These are phyloP conservation scores for Ramaria sp. DNA, from an alignment of 768 basidiomycete species.

Conservation along the genomic window DNA sequence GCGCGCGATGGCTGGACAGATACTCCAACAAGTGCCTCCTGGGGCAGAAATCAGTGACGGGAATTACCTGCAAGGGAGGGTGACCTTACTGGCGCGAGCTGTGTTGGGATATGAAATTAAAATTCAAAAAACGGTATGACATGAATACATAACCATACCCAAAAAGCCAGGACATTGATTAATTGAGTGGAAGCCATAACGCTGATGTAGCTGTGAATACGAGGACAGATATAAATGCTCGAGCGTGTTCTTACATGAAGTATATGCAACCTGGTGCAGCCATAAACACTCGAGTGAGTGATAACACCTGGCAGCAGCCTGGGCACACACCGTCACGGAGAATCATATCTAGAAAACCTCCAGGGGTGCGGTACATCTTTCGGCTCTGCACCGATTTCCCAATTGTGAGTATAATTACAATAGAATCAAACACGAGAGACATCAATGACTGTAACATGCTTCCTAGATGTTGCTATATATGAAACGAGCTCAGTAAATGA, in stretches of 20 bases:
- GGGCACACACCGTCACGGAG: background rate
- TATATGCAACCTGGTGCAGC: background rate
- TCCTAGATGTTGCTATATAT: background rate
- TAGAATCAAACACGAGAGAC: background rate
- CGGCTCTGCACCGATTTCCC: background rate
- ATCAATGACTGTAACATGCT: background rate
- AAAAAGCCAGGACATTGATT: background rate
- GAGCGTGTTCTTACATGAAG: background rate
- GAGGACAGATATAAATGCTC: background rate
- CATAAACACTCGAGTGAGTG: background rate
- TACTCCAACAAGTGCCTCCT: background rate
- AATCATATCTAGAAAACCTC: background rate
- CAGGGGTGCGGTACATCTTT: background rate
- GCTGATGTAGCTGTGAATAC: background rate
- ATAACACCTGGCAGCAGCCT: background rate
- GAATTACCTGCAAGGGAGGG: background rate
- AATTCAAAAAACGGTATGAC: background rate
- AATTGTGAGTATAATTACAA: background rate
- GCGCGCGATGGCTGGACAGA: background rate
- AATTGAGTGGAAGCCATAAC: background rate
- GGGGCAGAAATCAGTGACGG: background rate
- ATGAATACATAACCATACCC: background rate
- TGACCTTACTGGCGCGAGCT: background rate
- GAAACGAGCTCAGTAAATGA: background rate
- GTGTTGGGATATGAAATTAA: background rate